phyloP scores from a whole-genome alignment of 179 eudicot genomes.

The Actinidia chinensis region DNA sequence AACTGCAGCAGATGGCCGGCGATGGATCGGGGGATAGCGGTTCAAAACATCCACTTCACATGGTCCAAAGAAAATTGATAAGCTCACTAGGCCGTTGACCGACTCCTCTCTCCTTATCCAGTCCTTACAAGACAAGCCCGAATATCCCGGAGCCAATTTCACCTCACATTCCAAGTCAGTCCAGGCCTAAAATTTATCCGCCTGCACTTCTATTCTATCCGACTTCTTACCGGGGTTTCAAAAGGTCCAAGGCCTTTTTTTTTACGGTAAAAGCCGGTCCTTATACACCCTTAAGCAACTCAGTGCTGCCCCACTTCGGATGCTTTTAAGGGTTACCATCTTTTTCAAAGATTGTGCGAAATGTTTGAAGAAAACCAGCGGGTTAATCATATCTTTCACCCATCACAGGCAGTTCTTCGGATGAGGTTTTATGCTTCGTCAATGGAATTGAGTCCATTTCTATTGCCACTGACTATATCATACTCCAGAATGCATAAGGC shows the following conservation, averaged over 20 bases:
- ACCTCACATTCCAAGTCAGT: slow-evolving; percentile 24
- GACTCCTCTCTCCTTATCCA: neutral
- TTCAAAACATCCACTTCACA: slow-evolving; percentile 6
- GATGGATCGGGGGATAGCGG: slow-evolving; percentile 29
- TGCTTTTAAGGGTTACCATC: neutral
- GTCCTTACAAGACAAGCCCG: slow-evolving; percentile 35
- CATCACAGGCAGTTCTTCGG: neutral
- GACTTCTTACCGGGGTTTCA: slow-evolving; percentile 12
- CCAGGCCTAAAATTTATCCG: slow-evolving; percentile 15
- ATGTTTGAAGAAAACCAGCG: neutral
- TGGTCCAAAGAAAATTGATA: slow-evolving; percentile 15
- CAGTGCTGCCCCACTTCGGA: neutral
- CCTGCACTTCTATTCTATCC: slow-evolving; percentile 26
- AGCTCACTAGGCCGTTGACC: slow-evolving; percentile 9
- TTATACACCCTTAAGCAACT: slow-evolving; percentile 23
- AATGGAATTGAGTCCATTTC: neutral
- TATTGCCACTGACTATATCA: neutral
- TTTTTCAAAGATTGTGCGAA: neutral
- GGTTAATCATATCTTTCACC: neutral
- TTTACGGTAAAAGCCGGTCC: slow-evolving; percentile 24
- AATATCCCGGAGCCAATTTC: slow-evolving; percentile 24
- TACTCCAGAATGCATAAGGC: neutral
- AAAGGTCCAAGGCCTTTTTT: too few species aligned
- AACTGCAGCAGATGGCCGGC: slow-evolving; percentile 25
- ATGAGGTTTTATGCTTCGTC: neutral